A percentile compares a stretch with the other conserved stretches of the same genome.
These are phyloP conservation scores for Boletus sensibilis DNA, from an alignment of 768 basidiomycete species.

Conservation along the genomic window DNA sequence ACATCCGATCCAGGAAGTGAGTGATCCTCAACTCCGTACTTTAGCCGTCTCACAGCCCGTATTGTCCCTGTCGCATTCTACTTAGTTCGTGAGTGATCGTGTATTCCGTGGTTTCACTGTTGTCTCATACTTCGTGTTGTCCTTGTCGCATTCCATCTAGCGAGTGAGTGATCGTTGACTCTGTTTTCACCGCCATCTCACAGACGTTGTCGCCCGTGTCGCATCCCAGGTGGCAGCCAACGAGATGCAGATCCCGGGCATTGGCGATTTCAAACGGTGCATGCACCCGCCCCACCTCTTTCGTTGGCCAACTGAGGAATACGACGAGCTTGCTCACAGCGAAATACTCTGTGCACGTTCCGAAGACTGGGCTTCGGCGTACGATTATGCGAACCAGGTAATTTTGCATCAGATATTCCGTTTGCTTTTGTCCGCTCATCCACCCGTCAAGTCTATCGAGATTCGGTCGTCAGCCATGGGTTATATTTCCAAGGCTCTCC, in stretches of 20 bases:
- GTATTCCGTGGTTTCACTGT: no score
- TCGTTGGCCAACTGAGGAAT: not conserved
- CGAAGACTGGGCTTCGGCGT: not conserved
- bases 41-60: no score
- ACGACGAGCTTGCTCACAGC: not conserved
- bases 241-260: not conserved
- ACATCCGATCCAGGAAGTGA: no score
- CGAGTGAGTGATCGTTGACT: no score
- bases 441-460: not conserved
- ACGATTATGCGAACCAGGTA: not conserved
- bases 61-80: no score
- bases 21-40: no score
- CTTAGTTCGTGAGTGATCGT: no score
- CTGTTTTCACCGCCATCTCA: no score
- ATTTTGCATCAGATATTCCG: not conserved
- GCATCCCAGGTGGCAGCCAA: no score
- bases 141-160: no score
- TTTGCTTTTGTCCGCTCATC: not conserved
- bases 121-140: no score
- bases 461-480: conserved; percentile 3
- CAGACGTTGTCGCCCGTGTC: no score
- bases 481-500: conserved; percentile 2
- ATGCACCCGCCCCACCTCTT: not conserved
- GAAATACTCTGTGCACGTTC: not conserved
- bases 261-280: not conserved